These are phyloP conservation scores for Choiromyces venosus DNA, from an alignment of 495 filamentous ascomycete species.

Conservation along the genomic window DNA sequence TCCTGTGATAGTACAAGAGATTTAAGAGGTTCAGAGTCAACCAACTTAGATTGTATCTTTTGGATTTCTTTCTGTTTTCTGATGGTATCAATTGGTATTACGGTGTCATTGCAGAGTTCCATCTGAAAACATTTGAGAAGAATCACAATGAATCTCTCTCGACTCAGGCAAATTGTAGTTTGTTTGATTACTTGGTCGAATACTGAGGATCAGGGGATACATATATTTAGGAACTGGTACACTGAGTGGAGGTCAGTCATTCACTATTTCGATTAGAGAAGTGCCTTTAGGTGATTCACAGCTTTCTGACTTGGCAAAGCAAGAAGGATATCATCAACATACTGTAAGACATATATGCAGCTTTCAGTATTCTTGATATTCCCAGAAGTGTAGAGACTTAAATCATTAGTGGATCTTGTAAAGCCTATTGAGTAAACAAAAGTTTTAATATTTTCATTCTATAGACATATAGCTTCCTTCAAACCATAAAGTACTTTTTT, in stretches of 20 bases:
- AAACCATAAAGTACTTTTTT: constrained; percentile 12
- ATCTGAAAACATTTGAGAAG: background rate
- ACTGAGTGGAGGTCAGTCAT: constrained; percentile 8
- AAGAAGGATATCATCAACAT: constrained; percentile 17
- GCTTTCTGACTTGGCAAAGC: background rate
- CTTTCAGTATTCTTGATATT: background rate
- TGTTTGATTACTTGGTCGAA: no score
- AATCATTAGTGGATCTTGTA: background rate
- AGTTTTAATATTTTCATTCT: constrained; percentile 7
- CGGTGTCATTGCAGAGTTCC: background rate
- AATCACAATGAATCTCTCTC: background rate
- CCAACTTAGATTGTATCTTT: background rate
- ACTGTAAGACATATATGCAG: background rate
- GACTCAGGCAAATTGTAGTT: background rate
- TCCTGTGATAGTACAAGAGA: no score
- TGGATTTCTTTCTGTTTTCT: background rate
- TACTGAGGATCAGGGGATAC: background rate
- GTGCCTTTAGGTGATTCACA: background rate
- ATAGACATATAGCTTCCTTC: constrained; percentile 7
- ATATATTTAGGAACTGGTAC: background rate
- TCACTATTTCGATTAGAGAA: background rate
- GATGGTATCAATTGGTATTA: background rate
- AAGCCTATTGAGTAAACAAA: constrained; percentile 9
- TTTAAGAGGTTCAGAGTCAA: no score
- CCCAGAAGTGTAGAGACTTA: background rate